A percentile compares a stretch with the other conserved stretches of the same genome.
Conservation (phyloP, 1,284 basidiomycete genomes). For the Ganoderma resinaceum region DNA sequence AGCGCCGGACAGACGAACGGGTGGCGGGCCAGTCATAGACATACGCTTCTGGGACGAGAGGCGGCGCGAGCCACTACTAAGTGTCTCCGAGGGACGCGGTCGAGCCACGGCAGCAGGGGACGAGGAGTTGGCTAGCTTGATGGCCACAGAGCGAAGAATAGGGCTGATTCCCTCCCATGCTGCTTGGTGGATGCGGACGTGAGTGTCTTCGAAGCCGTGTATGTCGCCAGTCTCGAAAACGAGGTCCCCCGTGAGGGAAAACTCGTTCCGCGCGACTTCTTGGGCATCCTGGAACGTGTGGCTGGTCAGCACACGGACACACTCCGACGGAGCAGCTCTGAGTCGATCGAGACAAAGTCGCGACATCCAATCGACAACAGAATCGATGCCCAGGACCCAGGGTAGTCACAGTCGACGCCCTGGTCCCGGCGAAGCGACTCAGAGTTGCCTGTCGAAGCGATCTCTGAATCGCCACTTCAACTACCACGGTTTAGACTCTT, state of each 20-base stretch:
- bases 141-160: conserved; percentile 27
- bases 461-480: too few species aligned
- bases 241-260: conserved; percentile 23
- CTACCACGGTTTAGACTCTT: too few species aligned
- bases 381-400: too few species aligned
- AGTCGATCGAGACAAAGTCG: background rate
- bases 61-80: conserved; percentile 10
- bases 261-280: conserved; percentile 19
- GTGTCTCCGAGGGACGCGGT: conserved; percentile 13
- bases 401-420: too few species aligned
- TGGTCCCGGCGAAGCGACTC: too few species aligned
- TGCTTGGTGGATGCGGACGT: conserved; percentile 33
- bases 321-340: too few species aligned
- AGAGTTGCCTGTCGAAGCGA: too few species aligned
- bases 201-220: conserved; percentile 26
- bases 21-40: conserved; percentile 10
- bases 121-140: conserved; percentile 9
- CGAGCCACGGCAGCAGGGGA: background rate
- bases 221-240: conserved; percentile 35
- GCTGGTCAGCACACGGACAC: conserved; percentile 2
- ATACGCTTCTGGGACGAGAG: conserved; percentile 23
- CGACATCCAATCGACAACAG: too few species aligned
- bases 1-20: conserved; percentile 3
- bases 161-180: conserved; percentile 35
- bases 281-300: conserved; percentile 22